Percentiles rank a stretch among this genome's conserved stretches.
phyloP scores from a whole-genome alignment of 306 rosid genomes.

The Citrullus amarus region DNA sequence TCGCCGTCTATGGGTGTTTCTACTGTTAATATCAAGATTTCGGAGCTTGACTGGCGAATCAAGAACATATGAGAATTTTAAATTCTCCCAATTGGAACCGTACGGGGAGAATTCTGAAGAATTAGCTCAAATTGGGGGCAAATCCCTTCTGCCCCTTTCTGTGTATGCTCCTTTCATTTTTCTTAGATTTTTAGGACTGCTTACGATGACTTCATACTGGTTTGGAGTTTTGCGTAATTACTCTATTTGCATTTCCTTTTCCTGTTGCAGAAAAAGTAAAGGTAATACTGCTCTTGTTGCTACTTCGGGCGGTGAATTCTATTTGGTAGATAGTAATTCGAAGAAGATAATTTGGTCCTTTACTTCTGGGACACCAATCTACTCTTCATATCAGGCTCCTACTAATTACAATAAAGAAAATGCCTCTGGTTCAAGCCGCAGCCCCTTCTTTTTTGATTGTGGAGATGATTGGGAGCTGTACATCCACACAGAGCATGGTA shows the following conservation, averaged over 20 bases:
- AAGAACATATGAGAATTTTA: slow-evolving; percentile 8
- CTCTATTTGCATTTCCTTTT: not conserved
- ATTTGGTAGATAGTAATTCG: slow-evolving; percentile 40
- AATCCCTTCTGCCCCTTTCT: slow-evolving; percentile 39
- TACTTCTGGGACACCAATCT: slow-evolving; percentile 51
- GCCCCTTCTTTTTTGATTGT: slow-evolving; percentile 35
- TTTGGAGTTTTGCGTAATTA: not conserved
- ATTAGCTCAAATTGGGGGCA: slow-evolving; percentile 17
- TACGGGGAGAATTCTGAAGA: not conserved
- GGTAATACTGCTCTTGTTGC: slow-evolving; percentile 38
- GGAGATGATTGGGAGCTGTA: slow-evolving; percentile 74
- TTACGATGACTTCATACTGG: not conserved
- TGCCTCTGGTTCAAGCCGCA: slow-evolving; percentile 12
- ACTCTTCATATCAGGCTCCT: slow-evolving; percentile 41
- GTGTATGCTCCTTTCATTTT: slow-evolving; percentile 21
- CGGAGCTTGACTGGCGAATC: slow-evolving; percentile 7
- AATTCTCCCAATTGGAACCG: slow-evolving; percentile 2
- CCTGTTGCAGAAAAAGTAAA: slow-evolving; percentile 20
- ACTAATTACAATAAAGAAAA: slow-evolving; percentile 19
- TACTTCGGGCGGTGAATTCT: slow-evolving; percentile 46
- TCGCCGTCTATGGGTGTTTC: not conserved
- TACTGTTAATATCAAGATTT: not conserved
- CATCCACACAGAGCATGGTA: slow-evolving; percentile 38
- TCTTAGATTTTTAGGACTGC: not conserved
- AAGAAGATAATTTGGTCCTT: slow-evolving; percentile 53